Evolutionary conservation across 768 basidiomycete species (phyloP), one percentile per base, ranked within the genome.

Genomic region (Leccinum broughii): DNA sequence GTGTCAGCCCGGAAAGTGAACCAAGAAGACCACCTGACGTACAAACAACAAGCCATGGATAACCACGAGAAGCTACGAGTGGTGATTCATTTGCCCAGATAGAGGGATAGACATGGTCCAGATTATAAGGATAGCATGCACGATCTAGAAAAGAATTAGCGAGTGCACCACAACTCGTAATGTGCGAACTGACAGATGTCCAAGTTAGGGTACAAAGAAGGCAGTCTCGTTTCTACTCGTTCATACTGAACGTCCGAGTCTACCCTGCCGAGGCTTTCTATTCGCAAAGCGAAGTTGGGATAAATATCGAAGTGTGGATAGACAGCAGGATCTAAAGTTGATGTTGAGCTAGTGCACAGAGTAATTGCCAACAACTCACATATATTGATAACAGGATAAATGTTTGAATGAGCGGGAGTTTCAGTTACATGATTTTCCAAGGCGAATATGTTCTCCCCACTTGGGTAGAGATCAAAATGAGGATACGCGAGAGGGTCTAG

Each of bases 231-330:
- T 46, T 64, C 54, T 15, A 60, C 51, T 52, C 7, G 48, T 35
- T 62, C 55, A 34, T 44, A 32, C 35, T 20, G 41, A 28, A 55
- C 51, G 17, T 17, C 49, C 5, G 53, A 32, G 24, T 28, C n/a
- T 4, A 11, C 48, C 22, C 26, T 54, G n/a, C 13, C 17, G 13
- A 34, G 34, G 8, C 34, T 24, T 46, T 62, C 66, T 50, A 55
- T 28, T 49, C 14, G 56, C 35, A 46, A 15, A 51, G 54, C 32
- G 20, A 59, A 13, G 35, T 14, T 51, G 46, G 80, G 80, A 67
- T 82, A 82, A 24, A 80, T 64, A 55, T 77, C 68, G 39, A 81
- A 70, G 65, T 77, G 59, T 30, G 82, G 81, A 64, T 82, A 83
- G 34, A 70, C 62, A 17, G 72, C 58, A 8, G 72, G 75, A 60